Evolutionary conservation across 345 rosid genomes (phyloP), one percentile per base, ranked within the genome.

Genomic region (Eucalyptus marginata): DNA sequence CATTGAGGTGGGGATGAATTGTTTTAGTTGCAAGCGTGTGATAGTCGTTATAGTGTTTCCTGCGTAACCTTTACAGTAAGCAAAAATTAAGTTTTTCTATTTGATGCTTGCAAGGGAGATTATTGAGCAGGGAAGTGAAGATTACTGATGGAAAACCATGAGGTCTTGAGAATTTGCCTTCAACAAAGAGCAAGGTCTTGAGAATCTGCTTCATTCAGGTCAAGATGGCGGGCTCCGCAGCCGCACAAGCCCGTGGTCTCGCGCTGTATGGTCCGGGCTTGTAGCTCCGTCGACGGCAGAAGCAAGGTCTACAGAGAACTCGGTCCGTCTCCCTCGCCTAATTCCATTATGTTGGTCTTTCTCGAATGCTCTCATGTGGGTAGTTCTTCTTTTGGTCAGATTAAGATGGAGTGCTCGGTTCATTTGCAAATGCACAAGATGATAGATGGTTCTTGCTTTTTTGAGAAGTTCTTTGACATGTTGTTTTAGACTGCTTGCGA

Each of bases 271-370:
- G 86, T 93, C 90, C 93, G 93, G 33, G 93, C 97, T 86, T 94
- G 94, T 90, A 90, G 88, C 79, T 93, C 96, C 33, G 89, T 89
- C 89, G 93, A 93, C 86, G 93, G 92, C 90, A 91, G 92, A 88
- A 91, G 93, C 91, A 92, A 89, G 40, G 92, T 90, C 91, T 92
- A 92, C 89, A 93, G 94, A 87, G 96, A 95, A 93, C 88, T 94
- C 80, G 97, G 97, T 96, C 50, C 7, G 71, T 90, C 86, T 81
- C 91, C 33, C 81, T 79, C 36, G 43, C n/a, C 43, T n/a, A 31
- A 79, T 56, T 17, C 89, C 33, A n/a, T n/a, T 62, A 29, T 29
- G 33, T 62, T 62, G 71, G 71, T 62, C 71, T 62, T 62, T 29
- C 71, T 62, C 33, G 18, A 62, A 62, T 62, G 33, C 33, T 62